A percentile compares a stretch with the other conserved stretches of the same genome.
Conservation (phyloP, 345 rosid species). For the Salix brachista region DNA sequence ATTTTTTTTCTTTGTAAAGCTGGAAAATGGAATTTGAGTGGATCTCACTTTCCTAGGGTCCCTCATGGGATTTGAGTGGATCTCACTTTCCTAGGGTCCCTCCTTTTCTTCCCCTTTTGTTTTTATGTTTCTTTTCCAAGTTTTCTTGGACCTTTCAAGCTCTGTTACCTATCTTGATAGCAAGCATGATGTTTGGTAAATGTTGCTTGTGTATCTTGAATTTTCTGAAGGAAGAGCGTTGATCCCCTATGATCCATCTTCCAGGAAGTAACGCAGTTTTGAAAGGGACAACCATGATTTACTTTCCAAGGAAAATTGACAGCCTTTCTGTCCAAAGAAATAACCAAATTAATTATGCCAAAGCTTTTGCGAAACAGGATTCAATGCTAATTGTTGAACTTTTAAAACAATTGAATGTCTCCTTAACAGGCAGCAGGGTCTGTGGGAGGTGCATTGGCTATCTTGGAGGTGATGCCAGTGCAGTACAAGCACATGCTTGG, state of each 20-base stretch:
- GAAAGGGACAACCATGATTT: neutral
- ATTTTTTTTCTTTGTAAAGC: neutral
- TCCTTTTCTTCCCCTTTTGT: neutral
- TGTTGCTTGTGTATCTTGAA: neutral
- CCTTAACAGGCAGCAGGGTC: slow-evolving; percentile 81
- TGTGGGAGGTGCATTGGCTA: slow-evolving; percentile 79
- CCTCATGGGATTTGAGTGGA: neutral
- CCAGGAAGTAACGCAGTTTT: neutral
- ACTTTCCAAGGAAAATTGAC: neutral
- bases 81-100: neutral
- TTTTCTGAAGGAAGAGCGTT: neutral
- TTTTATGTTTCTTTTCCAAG: neutral
- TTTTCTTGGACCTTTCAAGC: neutral
- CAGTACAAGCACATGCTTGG: slow-evolving; percentile 68
- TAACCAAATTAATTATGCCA: neutral
- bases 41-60: neutral
- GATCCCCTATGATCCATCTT: neutral
- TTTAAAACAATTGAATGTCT: neutral
- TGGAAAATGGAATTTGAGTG: neutral
- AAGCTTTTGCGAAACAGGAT: neutral
- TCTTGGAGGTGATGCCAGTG: slow-evolving; percentile 68
- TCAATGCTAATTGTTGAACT: neutral
- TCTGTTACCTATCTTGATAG: neutral
- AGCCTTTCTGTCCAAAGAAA: neutral
- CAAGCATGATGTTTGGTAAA: neutral